Evolutionary conservation across 2,329 filamentous ascomycete genomes (phyloP).

Genomic region (Penicillium oxalicum): DNA sequence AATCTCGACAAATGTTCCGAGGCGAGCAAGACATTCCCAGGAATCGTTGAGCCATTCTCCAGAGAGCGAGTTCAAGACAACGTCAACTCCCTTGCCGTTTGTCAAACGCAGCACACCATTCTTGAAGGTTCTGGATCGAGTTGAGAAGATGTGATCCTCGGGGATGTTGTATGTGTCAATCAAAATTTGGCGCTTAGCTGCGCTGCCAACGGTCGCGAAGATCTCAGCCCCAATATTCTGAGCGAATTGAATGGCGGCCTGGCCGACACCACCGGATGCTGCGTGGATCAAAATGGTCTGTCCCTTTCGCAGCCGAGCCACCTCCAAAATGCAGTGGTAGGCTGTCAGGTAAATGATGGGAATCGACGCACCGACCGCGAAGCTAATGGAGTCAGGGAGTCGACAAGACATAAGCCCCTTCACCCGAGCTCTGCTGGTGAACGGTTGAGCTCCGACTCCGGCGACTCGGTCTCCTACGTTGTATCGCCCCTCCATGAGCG

Average conservation of each 20-base stretch:
- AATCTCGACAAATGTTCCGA: slow-evolving; percentile 22
- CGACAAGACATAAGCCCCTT: slow-evolving; percentile 2
- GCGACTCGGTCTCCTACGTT: slow-evolving; percentile 2
- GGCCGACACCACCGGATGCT: slow-evolving; percentile 19
- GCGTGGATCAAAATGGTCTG: slow-evolving; percentile 23
- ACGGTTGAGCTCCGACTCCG: background rate
- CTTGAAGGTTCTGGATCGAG: slow-evolving; percentile 16
- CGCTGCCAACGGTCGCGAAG: slow-evolving; percentile 19
- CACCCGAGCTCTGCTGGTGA: slow-evolving; percentile 1
- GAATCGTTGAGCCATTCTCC: slow-evolving; percentile 21
- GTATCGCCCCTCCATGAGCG: background rate
- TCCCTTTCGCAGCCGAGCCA: slow-evolving; percentile 8
- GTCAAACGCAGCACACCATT: slow-evolving; percentile 15
- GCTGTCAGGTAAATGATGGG: slow-evolving; percentile 1
- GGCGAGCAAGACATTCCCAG: slow-evolving; percentile 23
- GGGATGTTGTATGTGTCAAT: slow-evolving; percentile 13
- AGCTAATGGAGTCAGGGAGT: background rate
- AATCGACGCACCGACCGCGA: background rate
- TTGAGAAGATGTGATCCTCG: slow-evolving; percentile 21
- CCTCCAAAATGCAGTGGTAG: slow-evolving; percentile 1
- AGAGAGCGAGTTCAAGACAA: slow-evolving; percentile 26
- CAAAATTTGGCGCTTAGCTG: slow-evolving; percentile 17
- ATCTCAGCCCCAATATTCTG: slow-evolving; percentile 13
- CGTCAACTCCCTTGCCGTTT: slow-evolving; percentile 20
- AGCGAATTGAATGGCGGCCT: slow-evolving; percentile 16